Conservation (phyloP, 2,329 filamentous ascomycete genomes). For the Fusarium sulawesiense region DNA sequence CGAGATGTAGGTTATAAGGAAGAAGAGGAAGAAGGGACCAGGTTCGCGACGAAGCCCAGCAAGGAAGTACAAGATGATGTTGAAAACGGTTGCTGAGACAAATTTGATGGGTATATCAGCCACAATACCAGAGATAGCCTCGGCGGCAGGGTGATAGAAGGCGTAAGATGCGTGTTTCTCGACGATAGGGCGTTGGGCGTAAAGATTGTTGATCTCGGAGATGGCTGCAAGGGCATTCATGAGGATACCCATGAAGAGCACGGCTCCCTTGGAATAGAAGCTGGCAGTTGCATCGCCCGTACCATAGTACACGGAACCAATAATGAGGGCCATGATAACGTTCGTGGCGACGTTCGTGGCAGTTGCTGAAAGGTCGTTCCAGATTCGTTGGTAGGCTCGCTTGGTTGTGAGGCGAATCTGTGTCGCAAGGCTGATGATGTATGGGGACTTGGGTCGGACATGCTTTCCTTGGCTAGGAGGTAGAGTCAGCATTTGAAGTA, state of each 20-base stretch:
- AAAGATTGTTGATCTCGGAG: slow-evolving; percentile 62
- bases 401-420: slow-evolving; percentile 64
- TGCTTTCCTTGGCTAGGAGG: slow-evolving; percentile 61
- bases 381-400: slow-evolving; percentile 64
- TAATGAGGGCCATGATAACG: slow-evolving; percentile 68
- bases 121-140: slow-evolving; percentile 66
- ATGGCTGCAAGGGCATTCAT: slow-evolving; percentile 69
- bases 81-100: slow-evolving; percentile 60
- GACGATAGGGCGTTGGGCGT: slow-evolving; percentile 60
- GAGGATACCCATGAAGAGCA: slow-evolving; percentile 70
- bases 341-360: slow-evolving; percentile 60
- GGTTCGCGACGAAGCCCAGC: slow-evolving; percentile 66
- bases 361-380: slow-evolving; percentile 63
- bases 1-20: slow-evolving; percentile 74
- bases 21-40: slow-evolving; percentile 80
- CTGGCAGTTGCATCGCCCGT: slow-evolving; percentile 61
- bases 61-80: slow-evolving; percentile 69
- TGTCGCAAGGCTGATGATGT: slow-evolving; percentile 66
- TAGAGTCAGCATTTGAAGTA: background rate
- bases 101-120: slow-evolving; percentile 70
- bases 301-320: slow-evolving; percentile 70
- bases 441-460: slow-evolving; percentile 65
- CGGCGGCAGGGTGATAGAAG: slow-evolving; percentile 63
- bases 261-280: slow-evolving; percentile 66
- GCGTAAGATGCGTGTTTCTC: slow-evolving; percentile 62